These are phyloP conservation scores for Leccinum fibrillosum DNA, from an alignment of 768 basidiomycete genomes.

Conservation along the genomic window DNA sequence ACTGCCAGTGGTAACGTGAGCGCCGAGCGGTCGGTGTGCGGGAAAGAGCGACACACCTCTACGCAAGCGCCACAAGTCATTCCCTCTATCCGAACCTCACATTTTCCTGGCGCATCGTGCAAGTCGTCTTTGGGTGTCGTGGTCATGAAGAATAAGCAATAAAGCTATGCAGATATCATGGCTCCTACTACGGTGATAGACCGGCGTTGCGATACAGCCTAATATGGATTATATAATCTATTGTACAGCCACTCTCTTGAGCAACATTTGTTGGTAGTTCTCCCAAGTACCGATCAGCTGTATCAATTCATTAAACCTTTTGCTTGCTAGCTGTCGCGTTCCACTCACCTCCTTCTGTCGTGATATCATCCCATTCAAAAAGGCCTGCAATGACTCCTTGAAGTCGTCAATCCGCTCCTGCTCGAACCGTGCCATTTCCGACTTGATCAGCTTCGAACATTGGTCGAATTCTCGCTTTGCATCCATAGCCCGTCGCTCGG, in stretches of 20 bases:
- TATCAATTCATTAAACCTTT: background rate
- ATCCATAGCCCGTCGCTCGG: slow-evolving; percentile 80
- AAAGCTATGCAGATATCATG: background rate
- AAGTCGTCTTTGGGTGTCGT: slow-evolving; percentile 2
- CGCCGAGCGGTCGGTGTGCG: background rate
- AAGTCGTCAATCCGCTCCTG: slow-evolving; percentile 93
- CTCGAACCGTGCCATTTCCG: slow-evolving; percentile 89
- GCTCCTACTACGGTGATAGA: background rate
- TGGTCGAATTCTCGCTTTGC: slow-evolving; percentile 88
- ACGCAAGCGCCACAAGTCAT: slow-evolving; percentile 92
- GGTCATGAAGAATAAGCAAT: slow-evolving; percentile 1
- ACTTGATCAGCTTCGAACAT: slow-evolving; percentile 78
- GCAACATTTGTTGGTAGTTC: slow-evolving; percentile 68
- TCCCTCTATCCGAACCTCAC: slow-evolving; percentile 80
- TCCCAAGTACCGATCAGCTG: slow-evolving; percentile 81
- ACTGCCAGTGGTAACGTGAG: slow-evolving; percentile 36
- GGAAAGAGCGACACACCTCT: slow-evolving; percentile 45
- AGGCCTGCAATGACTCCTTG: slow-evolving; percentile 76
- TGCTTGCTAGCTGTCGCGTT: background rate
- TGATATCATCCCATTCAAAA: slow-evolving; percentile 82
- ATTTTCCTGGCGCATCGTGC: slow-evolving; percentile 42
- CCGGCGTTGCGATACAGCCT: background rate
- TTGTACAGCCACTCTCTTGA: slow-evolving; percentile 39
- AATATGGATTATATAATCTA: slow-evolving; percentile 8
- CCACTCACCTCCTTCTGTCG: slow-evolving; percentile 72